Evolutionary conservation across 169 alveolate species (phyloP), one percentile per base, ranked within the genome.

Genomic region (Cyclospora cayetanensis): DNA sequence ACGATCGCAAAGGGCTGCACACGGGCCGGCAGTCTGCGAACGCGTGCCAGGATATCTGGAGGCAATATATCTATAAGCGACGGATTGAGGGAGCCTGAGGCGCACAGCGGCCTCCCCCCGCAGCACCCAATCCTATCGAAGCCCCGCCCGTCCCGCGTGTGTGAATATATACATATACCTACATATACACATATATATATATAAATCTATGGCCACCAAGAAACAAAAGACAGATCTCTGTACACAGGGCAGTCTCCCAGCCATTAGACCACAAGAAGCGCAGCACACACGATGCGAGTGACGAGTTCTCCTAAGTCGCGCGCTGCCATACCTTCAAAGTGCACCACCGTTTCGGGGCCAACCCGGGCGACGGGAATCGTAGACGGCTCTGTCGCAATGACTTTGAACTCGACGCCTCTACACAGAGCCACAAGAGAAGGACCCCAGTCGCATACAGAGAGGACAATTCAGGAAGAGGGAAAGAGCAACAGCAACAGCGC

Each of bases 351-450:
- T 50, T 83, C 93, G 9, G 92, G 94, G 25, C 94, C 94, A 0
- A 92, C 91, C 0, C 94, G 92, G 43, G 93, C 94, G 42, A 46
- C 87, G 12, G 65, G 74, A 7, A 50, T 68, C 9, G 93, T 74
- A 41, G 70, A 35, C 46, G 91, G 93, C 55, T 84, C 95, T 77
- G 93, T 66, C 37, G 93, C 95, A 0, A 90, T 92, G 29, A 95
- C 84, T 41, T 95, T 94, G 70, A 95, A 95, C 55, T 94, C 95
- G 9, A 94, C 95, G 29, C 97, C 97, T 25, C 94, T 89, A 90
- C n/a, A n/a, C n/a, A n/a, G n/a, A n/a, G n/a, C n/a, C n/a, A n/a
- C n/a, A n/a, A n/a, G n/a, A n/a, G n/a, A n/a, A n/a, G n/a, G n/a
- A n/a, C n/a, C n/a, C n/a, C n/a, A n/a, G n/a, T n/a, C n/a, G n/a